Conservation (phyloP, 768 basidiomycete genomes). For the Gloeostereum incarnatum region DNA sequence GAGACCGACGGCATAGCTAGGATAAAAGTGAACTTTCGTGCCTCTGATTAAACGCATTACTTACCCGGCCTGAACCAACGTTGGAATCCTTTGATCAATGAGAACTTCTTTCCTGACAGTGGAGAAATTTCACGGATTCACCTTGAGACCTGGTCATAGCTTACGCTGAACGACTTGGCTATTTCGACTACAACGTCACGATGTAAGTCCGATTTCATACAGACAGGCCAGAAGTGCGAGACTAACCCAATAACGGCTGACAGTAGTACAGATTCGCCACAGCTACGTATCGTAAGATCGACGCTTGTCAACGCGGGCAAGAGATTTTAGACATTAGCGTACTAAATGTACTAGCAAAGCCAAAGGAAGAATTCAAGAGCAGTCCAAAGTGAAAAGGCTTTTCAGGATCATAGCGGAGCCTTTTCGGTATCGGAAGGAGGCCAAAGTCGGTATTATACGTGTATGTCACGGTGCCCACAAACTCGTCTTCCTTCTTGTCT, state of each 20-base stretch:
- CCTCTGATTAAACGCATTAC: constrained; percentile 3
- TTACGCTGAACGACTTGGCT: constrained; percentile 27
- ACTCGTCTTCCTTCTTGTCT: no score
- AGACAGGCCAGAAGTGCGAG: not conserved
- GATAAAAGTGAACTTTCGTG: not conserved
- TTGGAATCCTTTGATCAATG: constrained; percentile 40
- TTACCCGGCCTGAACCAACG: constrained; percentile 61
- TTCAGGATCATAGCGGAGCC: constrained; percentile 40
- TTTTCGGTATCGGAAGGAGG: constrained; percentile 53
- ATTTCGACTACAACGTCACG: constrained; percentile 26
- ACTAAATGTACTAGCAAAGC: constrained; percentile 53
- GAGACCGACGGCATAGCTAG: constrained; percentile 64
- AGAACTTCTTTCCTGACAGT: constrained; percentile 12
- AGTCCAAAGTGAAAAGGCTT: constrained; percentile 44
- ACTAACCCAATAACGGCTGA: constrained; percentile 67
- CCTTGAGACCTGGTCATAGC: constrained; percentile 30
- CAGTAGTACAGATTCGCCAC: constrained; percentile 80
- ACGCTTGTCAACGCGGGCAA: not conserved
- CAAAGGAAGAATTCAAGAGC: constrained; percentile 49
- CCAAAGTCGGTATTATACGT: constrained; percentile 45
- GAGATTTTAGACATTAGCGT: constrained; percentile 8
- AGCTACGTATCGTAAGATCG: not conserved
- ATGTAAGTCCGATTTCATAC: not conserved
- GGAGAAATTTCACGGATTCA: constrained; percentile 6
- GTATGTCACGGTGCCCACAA: no score